Conservation (phyloP, 805 yeast genomes). For the Starmerella tilneyi region DNA sequence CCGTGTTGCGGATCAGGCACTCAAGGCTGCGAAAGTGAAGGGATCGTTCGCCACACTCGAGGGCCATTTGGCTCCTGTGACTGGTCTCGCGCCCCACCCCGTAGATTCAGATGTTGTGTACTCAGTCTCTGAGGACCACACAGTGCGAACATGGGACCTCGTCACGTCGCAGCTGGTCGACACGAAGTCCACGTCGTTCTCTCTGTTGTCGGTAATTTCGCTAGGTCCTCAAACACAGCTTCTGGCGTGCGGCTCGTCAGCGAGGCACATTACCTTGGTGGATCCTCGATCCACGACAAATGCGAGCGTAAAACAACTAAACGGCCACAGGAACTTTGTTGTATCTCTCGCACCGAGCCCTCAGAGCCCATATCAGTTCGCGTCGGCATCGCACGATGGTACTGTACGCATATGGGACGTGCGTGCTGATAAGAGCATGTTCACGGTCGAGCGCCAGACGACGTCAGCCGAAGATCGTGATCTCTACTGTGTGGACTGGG, state of each 20-base stretch:
- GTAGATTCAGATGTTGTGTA: slow-evolving; percentile 74
- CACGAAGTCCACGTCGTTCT: slow-evolving; percentile 75
- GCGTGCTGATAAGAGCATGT: slow-evolving; percentile 71
- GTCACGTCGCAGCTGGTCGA: slow-evolving; percentile 78
- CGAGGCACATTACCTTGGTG: slow-evolving; percentile 89
- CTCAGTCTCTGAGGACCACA: slow-evolving; percentile 92
- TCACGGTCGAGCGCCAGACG: slow-evolving; percentile 64
- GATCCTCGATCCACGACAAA: slow-evolving; percentile 71
- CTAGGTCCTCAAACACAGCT: slow-evolving; percentile 53
- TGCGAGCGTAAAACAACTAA: slow-evolving; percentile 55
- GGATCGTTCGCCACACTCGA: slow-evolving; percentile 71
- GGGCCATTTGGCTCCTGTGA: slow-evolving; percentile 80
- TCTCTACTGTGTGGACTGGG: slow-evolving; percentile 82
- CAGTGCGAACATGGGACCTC: slow-evolving; percentile 92
- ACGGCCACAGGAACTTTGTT: slow-evolving; percentile 88
- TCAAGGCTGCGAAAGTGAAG: slow-evolving; percentile 60
- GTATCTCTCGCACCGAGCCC: slow-evolving; percentile 68
- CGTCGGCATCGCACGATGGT: slow-evolving; percentile 94
- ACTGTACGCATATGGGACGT: slow-evolving; percentile 93
- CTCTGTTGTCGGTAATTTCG: slow-evolving; percentile 65
- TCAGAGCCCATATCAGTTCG: slow-evolving; percentile 65
- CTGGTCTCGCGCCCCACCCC: slow-evolving; percentile 64
- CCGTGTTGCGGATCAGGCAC: slow-evolving; percentile 63
- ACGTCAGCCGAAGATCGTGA: slow-evolving; percentile 40
- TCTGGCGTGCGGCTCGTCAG: slow-evolving; percentile 89